Evolutionary conservation across 1,139 yeast species (phyloP).

Genomic region (Saccharomyces hybrid): DNA sequence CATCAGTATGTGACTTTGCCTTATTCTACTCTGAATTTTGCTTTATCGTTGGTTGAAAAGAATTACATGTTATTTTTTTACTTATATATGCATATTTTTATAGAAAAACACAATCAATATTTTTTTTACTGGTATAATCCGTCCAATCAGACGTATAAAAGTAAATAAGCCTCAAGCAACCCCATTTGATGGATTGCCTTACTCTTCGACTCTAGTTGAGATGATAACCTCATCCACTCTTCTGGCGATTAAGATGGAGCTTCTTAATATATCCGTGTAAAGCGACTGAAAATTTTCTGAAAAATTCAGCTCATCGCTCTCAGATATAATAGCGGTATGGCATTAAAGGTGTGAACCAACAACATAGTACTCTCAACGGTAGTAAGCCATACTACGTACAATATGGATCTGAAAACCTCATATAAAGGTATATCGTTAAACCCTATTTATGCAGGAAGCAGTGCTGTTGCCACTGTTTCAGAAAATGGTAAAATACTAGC

Average conservation of each 20-base stretch:
- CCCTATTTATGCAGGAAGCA: conserved; percentile 77
- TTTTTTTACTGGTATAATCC: neutral
- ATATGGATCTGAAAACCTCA: conserved; percentile 33
- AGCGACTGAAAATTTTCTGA: conserved; percentile 13
- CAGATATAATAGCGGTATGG: neutral
- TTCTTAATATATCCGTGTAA: conserved; percentile 1
- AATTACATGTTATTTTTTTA: neutral
- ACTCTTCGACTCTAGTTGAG: neutral
- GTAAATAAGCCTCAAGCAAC: neutral
- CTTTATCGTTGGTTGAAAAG: neutral
- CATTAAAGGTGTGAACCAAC: neutral
- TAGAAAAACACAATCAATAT: neutral
- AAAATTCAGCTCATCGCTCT: conserved; percentile 12
- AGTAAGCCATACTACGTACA: conserved; percentile 7
- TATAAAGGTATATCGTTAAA: conserved; percentile 42
- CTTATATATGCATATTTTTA: neutral
- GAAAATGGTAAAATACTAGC: conserved; percentile 63
- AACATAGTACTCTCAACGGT: neutral
- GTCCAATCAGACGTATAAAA: neutral
- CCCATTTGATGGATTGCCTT: neutral
- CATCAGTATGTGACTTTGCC: neutral
- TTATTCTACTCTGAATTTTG: neutral
- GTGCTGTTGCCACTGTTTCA: conserved; percentile 64
- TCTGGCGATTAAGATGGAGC: neutral
- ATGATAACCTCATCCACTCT: neutral